These are phyloP conservation scores for Cercospora sojina DNA, from an alignment of 2,329 filamentous ascomycete genomes.

Conservation along the genomic window DNA sequence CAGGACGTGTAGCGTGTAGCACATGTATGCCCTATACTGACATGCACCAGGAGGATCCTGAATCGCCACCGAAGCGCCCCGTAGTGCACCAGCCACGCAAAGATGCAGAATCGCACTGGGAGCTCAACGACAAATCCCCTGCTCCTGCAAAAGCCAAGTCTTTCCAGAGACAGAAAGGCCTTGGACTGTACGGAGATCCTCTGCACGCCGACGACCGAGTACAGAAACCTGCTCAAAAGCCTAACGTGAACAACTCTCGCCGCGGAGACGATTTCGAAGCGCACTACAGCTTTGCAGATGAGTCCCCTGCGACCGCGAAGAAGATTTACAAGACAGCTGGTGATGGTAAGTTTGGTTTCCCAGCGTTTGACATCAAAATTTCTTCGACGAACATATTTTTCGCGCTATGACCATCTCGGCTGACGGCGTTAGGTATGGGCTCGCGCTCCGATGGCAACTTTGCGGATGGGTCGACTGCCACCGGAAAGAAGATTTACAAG, in stretches of 20 bases:
- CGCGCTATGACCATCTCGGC: background rate
- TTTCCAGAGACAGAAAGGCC: constrained; percentile 59
- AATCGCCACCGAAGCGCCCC: constrained; percentile 60
- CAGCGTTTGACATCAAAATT: background rate
- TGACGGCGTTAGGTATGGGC: background rate
- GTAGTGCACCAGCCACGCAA: constrained; percentile 68
- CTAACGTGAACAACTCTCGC: constrained; percentile 69
- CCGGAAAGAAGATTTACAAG: constrained; percentile 39
- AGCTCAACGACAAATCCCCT: constrained; percentile 72
- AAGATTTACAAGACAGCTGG: constrained; percentile 42
- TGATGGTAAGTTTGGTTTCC: constrained; percentile 36
- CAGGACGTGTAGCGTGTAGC: constrained; percentile 23
- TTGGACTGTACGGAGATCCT: constrained; percentile 75
- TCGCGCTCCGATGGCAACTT: constrained; percentile 49
- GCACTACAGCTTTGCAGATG: constrained; percentile 75
- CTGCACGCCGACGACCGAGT: constrained; percentile 46
- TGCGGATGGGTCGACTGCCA: constrained; percentile 60
- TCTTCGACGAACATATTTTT: background rate
- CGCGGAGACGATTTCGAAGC: constrained; percentile 73
- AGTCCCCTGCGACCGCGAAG: constrained; percentile 47
- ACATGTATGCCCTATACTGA: constrained; percentile 2
- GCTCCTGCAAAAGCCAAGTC: constrained; percentile 42
- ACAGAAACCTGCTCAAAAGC: constrained; percentile 54
- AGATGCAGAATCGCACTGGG: constrained; percentile 79
- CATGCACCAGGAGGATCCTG: constrained; percentile 51